Conservation (phyloP, 2,329 filamentous ascomycete genomes). For the Verticillium tricorpus region DNA sequence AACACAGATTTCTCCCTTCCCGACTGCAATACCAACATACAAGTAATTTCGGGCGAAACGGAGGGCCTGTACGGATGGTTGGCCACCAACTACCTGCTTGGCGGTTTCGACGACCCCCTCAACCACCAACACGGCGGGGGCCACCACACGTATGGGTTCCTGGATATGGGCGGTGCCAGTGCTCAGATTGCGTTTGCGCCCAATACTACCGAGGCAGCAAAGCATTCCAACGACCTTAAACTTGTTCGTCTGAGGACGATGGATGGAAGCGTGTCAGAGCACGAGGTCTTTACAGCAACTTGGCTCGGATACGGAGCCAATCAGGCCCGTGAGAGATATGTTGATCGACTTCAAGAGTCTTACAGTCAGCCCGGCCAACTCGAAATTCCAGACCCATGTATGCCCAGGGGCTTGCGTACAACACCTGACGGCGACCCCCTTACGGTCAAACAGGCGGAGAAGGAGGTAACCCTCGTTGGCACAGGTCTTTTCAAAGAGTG, state of each 20-base stretch:
- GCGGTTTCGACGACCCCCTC: slow-evolving; percentile 76
- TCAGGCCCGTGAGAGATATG: slow-evolving; percentile 79
- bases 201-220: slow-evolving; percentile 82
- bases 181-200: slow-evolving; percentile 98
- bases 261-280: slow-evolving; percentile 72
- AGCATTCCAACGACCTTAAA: slow-evolving; percentile 86
- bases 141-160: slow-evolving; percentile 93
- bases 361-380: slow-evolving; percentile 51
- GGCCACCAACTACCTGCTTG: slow-evolving; percentile 90
- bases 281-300: slow-evolving; percentile 89
- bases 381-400: slow-evolving; percentile 85
- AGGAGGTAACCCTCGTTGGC: slow-evolving; percentile 61
- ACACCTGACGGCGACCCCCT: slow-evolving; percentile 63
- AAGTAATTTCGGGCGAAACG: slow-evolving; percentile 92
- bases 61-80: slow-evolving; percentile 98
- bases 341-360: slow-evolving; percentile 68
- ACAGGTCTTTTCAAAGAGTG: slow-evolving; percentile 88
- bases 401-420: slow-evolving; percentile 72
- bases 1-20: slow-evolving; percentile 80
- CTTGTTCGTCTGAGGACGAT: slow-evolving; percentile 79
- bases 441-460: slow-evolving; percentile 24
- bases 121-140: slow-evolving; percentile 76
- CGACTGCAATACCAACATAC: slow-evolving; percentile 85
- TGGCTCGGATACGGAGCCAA: slow-evolving; percentile 98
- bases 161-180: slow-evolving; percentile 97